phyloP scores from a whole-genome alignment of 139 green algal species.

The Raphidocelis subcapitata region DNA sequence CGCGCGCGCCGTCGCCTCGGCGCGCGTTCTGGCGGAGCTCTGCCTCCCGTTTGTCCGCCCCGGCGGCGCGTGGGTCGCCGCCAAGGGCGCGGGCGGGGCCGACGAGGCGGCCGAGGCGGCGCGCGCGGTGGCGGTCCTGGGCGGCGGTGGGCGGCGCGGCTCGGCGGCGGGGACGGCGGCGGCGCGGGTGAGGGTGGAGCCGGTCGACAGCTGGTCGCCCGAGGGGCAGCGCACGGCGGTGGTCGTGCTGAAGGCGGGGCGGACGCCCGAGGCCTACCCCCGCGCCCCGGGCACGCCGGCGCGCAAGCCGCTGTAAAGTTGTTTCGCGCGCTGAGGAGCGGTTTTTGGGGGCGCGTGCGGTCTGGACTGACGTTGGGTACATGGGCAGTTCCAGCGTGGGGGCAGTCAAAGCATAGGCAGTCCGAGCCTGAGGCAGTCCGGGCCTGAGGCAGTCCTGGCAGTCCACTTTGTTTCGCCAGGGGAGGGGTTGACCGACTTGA shows the following conservation, averaged over 20 bases:
- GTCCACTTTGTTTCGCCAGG: too few relatives aligned
- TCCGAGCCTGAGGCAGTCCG: too few relatives aligned
- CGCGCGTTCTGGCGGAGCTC: constrained; percentile 82
- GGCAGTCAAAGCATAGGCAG: too few relatives aligned
- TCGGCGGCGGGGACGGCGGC: too few relatives aligned
- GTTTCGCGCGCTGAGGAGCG: too few relatives aligned
- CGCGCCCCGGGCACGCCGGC: constrained; percentile 58
- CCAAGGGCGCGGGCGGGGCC: constrained; percentile 73
- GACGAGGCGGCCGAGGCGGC: constrained; percentile 57
- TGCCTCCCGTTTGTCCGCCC: constrained; percentile 85
- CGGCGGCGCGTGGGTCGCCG: constrained; percentile 78
- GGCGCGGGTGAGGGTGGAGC: constrained; percentile 37
- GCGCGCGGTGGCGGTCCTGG: constrained; percentile 59
- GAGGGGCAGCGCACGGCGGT: constrained; percentile 42
- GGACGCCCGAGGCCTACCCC: constrained; percentile 66
- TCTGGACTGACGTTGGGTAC: too few relatives aligned
- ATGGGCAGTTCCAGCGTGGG: too few relatives aligned
- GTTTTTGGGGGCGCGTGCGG: too few relatives aligned
- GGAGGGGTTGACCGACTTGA: too few relatives aligned
- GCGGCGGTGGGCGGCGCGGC: too few relatives aligned
- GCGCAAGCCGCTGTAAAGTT: constrained; percentile 69
- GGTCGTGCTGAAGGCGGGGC: constrained; percentile 52
- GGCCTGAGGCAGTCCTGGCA: too few relatives aligned
- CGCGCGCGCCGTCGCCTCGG: constrained; percentile 85
- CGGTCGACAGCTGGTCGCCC: constrained; percentile 49